A percentile compares a stretch with the other conserved stretches of the same genome.
Evolutionary conservation across 2,329 filamentous ascomycete genomes (phyloP).

Genomic region (Fusarium xylarioides): DNA sequence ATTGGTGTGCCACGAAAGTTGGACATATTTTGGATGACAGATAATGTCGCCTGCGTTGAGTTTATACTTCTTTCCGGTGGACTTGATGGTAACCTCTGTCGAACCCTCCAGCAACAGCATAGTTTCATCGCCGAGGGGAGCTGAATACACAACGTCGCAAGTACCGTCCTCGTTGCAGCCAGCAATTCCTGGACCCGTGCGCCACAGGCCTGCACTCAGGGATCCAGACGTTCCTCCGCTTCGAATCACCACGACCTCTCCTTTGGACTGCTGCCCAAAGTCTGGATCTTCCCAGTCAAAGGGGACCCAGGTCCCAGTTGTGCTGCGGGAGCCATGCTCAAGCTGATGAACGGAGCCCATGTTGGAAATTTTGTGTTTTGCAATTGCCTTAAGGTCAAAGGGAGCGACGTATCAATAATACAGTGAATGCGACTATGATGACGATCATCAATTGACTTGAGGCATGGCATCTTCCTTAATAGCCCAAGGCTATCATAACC

Average conservation of each 20-base stretch:
- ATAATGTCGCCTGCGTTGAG: background rate
- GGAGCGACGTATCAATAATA: background rate
- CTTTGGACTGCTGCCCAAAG: background rate
- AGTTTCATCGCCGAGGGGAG: background rate
- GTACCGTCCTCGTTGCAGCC: background rate
- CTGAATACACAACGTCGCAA: background rate
- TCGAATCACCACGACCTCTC: background rate
- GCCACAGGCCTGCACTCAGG: background rate
- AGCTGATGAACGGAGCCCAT: background rate
- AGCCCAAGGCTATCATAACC: background rate
- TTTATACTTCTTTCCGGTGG: background rate
- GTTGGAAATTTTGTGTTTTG: background rate
- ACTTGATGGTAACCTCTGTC: background rate
- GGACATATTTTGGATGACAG: background rate
- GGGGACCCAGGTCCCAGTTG: background rate
- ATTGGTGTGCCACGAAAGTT: background rate
- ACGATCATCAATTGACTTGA: background rate
- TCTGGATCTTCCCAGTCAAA: background rate
- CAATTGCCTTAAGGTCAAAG: background rate
- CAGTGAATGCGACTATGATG: background rate
- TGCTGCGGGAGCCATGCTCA: background rate
- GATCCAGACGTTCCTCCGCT: background rate
- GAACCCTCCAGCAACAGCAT: background rate
- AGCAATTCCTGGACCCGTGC: background rate
- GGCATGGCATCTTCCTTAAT: background rate